These are phyloP conservation scores for Hygrocybe coccinea DNA, from an alignment of 768 basidiomycete genomes.

Conservation along the genomic window DNA sequence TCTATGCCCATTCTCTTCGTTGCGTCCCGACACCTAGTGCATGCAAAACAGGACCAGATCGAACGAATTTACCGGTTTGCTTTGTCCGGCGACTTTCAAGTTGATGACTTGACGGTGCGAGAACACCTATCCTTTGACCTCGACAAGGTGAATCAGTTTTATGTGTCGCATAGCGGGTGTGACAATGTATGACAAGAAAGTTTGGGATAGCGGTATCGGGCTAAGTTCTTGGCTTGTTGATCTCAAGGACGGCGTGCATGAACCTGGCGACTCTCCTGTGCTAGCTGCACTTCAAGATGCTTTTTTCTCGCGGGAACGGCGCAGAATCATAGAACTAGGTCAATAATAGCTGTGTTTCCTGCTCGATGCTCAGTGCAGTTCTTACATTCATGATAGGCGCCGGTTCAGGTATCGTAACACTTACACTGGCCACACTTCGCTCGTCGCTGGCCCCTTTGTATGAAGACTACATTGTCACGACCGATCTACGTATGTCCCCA, in stretches of 20 bases:
- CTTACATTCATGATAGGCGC: slow-evolving; percentile 47
- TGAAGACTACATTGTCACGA: slow-evolving; percentile 45
- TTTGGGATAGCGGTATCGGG: slow-evolving; percentile 93
- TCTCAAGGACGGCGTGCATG: slow-evolving; percentile 16
- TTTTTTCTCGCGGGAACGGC: slow-evolving; percentile 37
- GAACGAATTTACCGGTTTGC: slow-evolving; percentile 48
- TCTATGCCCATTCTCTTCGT: slow-evolving; percentile 61
- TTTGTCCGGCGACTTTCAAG: slow-evolving; percentile 9
- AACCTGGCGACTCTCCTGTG: neutral
- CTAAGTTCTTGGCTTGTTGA: slow-evolving; percentile 71
- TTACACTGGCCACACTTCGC: slow-evolving; percentile 57
- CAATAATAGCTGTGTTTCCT: slow-evolving; percentile 16
- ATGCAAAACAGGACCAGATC: slow-evolving; percentile 64
- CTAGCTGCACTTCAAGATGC: slow-evolving; percentile 24
- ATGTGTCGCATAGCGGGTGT: no score
- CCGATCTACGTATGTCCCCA: slow-evolving; percentile 64
- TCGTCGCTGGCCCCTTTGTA: slow-evolving; percentile 25
- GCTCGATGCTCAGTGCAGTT: neutral
- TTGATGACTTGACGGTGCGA: slow-evolving; percentile 42
- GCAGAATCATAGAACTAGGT: slow-evolving; percentile 70
- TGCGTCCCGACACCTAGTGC: slow-evolving; percentile 22
- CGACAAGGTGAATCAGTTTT: slow-evolving; percentile 63
- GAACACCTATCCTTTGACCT: slow-evolving; percentile 90
- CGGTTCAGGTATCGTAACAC: slow-evolving; percentile 78
- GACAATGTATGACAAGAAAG: slow-evolving; percentile 86